A percentile compares a stretch with the other conserved stretches of the same genome.
Conservation (phyloP, 169 alveolate species). For the Plasmodium sp. region DNA sequence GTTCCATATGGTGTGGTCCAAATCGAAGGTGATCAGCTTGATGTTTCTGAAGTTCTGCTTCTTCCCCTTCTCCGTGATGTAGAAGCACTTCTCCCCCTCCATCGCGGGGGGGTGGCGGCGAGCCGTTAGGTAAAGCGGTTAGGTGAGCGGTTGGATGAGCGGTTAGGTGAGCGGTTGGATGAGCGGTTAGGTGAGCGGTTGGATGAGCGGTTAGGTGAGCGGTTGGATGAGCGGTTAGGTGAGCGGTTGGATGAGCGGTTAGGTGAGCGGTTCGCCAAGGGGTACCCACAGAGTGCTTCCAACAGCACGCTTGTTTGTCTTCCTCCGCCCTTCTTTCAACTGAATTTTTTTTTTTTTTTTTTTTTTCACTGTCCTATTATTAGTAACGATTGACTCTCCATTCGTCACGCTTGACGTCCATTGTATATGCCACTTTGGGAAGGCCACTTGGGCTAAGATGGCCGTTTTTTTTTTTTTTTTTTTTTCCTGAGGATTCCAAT, state of each 20-base stretch:
- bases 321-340: neutral
- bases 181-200: neutral
- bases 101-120: neutral
- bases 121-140: neutral
- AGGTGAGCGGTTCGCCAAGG: neutral
- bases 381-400: neutral
- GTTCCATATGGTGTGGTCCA: slow-evolving; percentile 71
- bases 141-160: neutral
- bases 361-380: neutral
- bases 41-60: slow-evolving; percentile 34
- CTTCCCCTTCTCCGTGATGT: slow-evolving; percentile 44
- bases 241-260: neutral
- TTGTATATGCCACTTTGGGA: neutral
- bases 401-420: neutral
- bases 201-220: too few species aligned
- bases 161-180: neutral
- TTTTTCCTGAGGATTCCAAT: neutral
- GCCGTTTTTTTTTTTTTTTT: neutral
- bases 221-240: neutral
- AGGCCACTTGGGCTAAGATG: neutral
- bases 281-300: neutral
- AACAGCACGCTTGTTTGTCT: neutral
- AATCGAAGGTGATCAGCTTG: slow-evolving; percentile 50
- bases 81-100: slow-evolving; percentile 11
- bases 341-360: neutral